Evolutionary conservation across 2,329 filamentous ascomycete species (phyloP), one percentile per base, ranked within the genome.

Genomic region (Nannizzia gypsea): DNA sequence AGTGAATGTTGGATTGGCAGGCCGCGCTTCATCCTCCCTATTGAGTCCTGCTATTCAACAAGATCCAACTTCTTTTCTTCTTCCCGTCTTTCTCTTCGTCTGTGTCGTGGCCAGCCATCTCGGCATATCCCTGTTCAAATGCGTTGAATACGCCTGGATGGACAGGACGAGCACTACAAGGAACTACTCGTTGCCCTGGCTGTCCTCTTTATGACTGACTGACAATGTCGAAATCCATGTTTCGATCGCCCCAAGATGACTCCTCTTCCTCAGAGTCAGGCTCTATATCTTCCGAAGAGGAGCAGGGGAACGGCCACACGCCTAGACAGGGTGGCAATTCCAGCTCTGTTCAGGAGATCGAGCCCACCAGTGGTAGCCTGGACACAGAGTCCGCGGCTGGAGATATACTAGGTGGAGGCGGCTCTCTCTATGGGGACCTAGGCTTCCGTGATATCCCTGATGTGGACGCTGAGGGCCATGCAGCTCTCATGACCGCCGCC

Each of bases 401-500:
- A 6, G 38, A 42, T 38, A 54, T 50, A 20, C 40, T 59, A 15
- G 59, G 58, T 55, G 60, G 42, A 44, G 59, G 31, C 8, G 31
- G 57, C 46, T 44, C 60, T 6, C 52, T 57, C n/a, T 59, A 58
- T 36, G 52, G 46, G 57, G 60, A 60, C 20, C 54, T 60, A 52
- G 63, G 62, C 15, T 54, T 44, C 13, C 54, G 34, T 24, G 61
- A 58, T 34, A 61, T 64, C 9, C 62, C 62, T 3, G 69, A 70
- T 54, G 61, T 70, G 2, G 70, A 74, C 60, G 64, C 67, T 3
- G 71, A 73, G 38, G 69, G 67, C 3, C 74, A 76, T 64, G 67
- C 71, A 38, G 71, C 72, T 38, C 67, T 76, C 50, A 72, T 78
- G 71, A 75, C 75, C 15, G 68, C 73, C 13, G 73, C 76, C 1